Evolutionary conservation across 495 filamentous ascomycete species (phyloP).

Genomic region (Xylaria acuta): DNA sequence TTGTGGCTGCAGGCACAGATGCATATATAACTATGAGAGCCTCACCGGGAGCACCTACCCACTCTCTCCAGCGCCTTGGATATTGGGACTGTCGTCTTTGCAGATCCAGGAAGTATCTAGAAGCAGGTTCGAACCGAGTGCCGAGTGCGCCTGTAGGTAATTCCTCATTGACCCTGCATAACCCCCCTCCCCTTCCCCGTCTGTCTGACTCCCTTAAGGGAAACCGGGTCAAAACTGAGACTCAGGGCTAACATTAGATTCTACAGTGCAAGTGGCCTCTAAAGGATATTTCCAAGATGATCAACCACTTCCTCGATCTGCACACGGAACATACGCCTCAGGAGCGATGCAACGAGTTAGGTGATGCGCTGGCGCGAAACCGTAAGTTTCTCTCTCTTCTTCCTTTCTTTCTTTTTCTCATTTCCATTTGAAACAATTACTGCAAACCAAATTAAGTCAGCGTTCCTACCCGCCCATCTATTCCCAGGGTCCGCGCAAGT

Average conservation of each 20-base stretch:
- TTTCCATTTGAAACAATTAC: background rate
- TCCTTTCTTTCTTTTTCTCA: no score
- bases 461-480: conserved; percentile 12
- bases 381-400: conserved; percentile 35
- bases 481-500: background rate
- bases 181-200: background rate
- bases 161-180: background rate
- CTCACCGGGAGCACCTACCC: conserved; percentile 22
- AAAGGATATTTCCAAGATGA: conserved; percentile 54
- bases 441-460: background rate
- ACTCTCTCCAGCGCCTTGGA: conserved; percentile 47
- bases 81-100: conserved; percentile 55
- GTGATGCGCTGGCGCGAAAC: conserved; percentile 46
- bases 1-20: conserved; percentile 1
- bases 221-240: background rate
- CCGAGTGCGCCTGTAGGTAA: conserved; percentile 51
- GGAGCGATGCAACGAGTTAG: conserved; percentile 50
- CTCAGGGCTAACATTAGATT: background rate
- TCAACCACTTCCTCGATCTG: conserved; percentile 54
- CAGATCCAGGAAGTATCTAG: conserved; percentile 46
- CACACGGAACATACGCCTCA: conserved; percentile 46
- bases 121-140: conserved; percentile 44
- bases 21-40: background rate
- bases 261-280: conserved; percentile 51
- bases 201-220: background rate